These are phyloP conservation scores for Colletotrichum chrysophilum DNA, from an alignment of 2,329 filamentous ascomycete species.

Conservation along the genomic window DNA sequence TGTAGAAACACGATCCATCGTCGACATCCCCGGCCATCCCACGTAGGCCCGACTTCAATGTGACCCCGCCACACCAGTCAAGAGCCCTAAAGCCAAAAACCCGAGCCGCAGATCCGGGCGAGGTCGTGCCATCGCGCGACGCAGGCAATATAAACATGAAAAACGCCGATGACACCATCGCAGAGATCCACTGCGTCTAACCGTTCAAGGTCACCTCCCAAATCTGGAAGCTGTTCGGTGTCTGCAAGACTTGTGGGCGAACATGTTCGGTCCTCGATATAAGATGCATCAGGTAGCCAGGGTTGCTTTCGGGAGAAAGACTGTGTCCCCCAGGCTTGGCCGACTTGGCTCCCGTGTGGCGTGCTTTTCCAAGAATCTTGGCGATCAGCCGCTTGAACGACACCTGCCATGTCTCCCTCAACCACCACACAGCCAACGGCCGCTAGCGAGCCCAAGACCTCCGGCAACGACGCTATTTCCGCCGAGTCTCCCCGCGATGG, in stretches of 20 bases:
- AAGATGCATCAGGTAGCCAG: background rate
- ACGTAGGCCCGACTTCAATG: background rate
- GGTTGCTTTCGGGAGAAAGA: background rate
- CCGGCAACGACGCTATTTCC: background rate
- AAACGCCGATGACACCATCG: conserved; percentile 18
- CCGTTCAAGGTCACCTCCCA: background rate
- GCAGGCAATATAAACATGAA: background rate
- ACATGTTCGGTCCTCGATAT: background rate
- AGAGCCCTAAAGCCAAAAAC: background rate
- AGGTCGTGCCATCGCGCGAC: background rate
- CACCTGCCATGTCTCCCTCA: conserved; percentile 3
- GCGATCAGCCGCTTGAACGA: conserved; percentile 1
- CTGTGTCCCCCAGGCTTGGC: conserved; percentile 5
- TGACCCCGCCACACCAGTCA: background rate
- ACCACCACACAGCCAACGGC: background rate
- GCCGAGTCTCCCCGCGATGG: background rate
- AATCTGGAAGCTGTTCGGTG: background rate
- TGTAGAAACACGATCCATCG: background rate
- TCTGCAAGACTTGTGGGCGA: background rate
- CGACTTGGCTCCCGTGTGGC: conserved; percentile 8
- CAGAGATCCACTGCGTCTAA: background rate
- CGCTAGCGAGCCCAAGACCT: background rate
- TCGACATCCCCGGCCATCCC: background rate
- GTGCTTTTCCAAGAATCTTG: conserved; percentile 10
- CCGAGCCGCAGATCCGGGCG: background rate